Conservation (phyloP, 495 filamentous ascomycete genomes). For the Tricharina praecox region DNA sequence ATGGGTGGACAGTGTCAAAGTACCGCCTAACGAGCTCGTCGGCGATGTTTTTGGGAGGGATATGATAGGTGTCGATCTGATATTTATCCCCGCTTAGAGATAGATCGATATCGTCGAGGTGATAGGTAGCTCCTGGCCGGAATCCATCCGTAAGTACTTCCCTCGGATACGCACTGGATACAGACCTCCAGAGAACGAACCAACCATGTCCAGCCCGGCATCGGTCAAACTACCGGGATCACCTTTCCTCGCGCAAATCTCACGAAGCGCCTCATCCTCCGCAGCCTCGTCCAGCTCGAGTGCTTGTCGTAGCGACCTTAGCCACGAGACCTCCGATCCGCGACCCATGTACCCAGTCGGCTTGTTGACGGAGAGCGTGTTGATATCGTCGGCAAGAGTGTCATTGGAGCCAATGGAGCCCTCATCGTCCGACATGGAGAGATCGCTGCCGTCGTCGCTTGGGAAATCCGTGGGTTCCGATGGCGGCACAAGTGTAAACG, state of each 20-base stretch:
- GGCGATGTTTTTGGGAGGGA: constrained; percentile 35
- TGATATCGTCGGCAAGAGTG: constrained; percentile 7
- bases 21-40: constrained; percentile 37
- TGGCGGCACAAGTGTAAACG: background rate
- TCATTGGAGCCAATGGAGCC: constrained; percentile 6
- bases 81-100: constrained; percentile 1
- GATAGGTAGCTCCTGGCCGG: constrained; percentile 6
- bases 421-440: background rate
- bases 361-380: constrained; percentile 12
- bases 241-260: constrained; percentile 10
- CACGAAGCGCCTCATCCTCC: background rate
- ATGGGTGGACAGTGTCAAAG: constrained; percentile 34
- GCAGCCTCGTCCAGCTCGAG: constrained; percentile 3
- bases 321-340: constrained; percentile 9
- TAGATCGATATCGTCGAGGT: constrained; percentile 12
- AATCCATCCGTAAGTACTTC: background rate
- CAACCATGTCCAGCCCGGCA: background rate
- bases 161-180: too few relatives aligned
- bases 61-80: constrained; percentile 15
- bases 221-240: too few relatives aligned
- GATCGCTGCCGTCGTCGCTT: background rate
- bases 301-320: constrained; percentile 1
- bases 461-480: background rate
- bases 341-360: constrained; percentile 11
- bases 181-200: constrained; percentile 7